Evolutionary conservation across 352 stramenopile species (phyloP), one percentile per base, ranked within the genome.

Genomic region (Phytopythium boreale): DNA sequence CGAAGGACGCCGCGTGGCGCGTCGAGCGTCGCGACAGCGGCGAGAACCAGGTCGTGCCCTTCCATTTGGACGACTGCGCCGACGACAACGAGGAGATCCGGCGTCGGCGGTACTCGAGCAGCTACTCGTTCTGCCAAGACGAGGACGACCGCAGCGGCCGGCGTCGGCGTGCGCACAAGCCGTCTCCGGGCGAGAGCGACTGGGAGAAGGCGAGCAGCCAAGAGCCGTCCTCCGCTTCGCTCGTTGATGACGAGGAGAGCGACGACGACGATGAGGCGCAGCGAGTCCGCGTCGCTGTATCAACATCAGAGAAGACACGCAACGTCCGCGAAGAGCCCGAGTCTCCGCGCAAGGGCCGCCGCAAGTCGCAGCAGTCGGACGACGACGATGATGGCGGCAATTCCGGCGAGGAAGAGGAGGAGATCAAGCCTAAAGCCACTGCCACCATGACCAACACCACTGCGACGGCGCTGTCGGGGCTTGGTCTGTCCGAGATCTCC

Each of bases 41-140:
- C n/a, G 69, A 83, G 53, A 89, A 87, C 66, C 80, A 91, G 46
- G 82, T 91, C 27, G 64, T 84, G 10, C 80, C 78, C 8, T 91
- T 89, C 60, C 62, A 73, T 3, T 31, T 87, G 26, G 80, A 88
- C 56, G 72, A 78, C 10, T 77, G 74, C 26, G 78, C 76, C 0
- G 71, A 74, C 14, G 74, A 84, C 44, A 61, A 77, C 43, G 71
- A 74, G 61, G 73, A 78, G 58, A 76, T 80, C 34, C 64, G 70
- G 0, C 73, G 63, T 0, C 70, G 73, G 15, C 70, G 73, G 5
- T 76, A 74, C 66, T 84, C 56, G 27, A 84, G 69, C 64, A 58
- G 55, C 56, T 53, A 20, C 17, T 71, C 68, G 20, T 66, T 59
- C 1, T 62, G 64, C 37, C 51, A 70, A 12, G 52, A 27, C 2